Percentiles rank a stretch among this genome's conserved stretches.
These are phyloP conservation scores for Penicillium angulare DNA, from an alignment of 495 filamentous ascomycete species.

Conservation along the genomic window DNA sequence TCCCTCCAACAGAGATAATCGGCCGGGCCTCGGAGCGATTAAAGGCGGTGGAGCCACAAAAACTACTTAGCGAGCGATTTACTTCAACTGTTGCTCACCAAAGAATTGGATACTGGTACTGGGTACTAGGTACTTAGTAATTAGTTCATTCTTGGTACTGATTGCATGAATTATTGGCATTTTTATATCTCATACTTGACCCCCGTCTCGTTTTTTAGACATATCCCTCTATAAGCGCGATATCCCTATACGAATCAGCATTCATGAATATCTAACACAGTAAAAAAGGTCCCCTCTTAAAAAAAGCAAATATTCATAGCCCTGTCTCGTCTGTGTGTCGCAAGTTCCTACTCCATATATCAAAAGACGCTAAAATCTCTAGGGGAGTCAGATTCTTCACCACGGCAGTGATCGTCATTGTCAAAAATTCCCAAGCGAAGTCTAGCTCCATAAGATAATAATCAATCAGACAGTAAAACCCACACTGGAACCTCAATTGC, in stretches of 20 bases:
- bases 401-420: background rate
- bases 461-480: conserved; percentile 3
- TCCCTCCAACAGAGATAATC: conserved; percentile 14
- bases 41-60: conserved; percentile 5
- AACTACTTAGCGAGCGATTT: conserved; percentile 1
- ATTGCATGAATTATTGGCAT: too few species aligned
- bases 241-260: background rate
- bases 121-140: too few species aligned
- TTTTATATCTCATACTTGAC: background rate
- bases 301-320: conserved; percentile 1
- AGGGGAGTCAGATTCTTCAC: background rate
- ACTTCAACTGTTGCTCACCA: too few species aligned
- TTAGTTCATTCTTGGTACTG: too few species aligned
- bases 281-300: too few species aligned
- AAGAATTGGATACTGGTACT: too few species aligned
- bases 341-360: too few species aligned
- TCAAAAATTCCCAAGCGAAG: background rate
- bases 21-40: conserved; percentile 29
- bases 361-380: too few species aligned
- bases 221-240: background rate
- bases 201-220: background rate
- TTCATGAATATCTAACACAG: background rate
- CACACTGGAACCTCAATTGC: conserved; percentile 4
- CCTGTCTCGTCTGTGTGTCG: conserved; percentile 5
- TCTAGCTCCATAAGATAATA: background rate